Evolutionary conservation across 192 early-diverging fungal genomes (phyloP), one percentile per base, ranked within the genome.

Genomic region (Allomyces macrogynus): DNA sequence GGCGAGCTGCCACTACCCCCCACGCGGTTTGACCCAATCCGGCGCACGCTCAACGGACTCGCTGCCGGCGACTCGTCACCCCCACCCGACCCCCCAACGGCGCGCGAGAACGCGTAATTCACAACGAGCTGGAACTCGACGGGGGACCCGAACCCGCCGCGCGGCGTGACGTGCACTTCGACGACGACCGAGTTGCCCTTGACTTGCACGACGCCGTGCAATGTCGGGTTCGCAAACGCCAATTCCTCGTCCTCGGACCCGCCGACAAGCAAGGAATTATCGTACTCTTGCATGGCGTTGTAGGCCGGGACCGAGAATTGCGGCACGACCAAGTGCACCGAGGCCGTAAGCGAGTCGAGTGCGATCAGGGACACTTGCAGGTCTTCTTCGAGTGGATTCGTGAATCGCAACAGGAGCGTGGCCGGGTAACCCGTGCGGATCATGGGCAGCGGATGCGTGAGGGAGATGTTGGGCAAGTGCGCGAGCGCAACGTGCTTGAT

Each of bases 201-300:
- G 49, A 57, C 49, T n/a, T 14, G 16, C 16, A 57, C 49, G 16
- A 57, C 49, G 8, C 49, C 49, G 49, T 57, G 49, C 32, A 40
- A 8, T 40, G 32, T 40, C 32, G 32, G 32, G 3, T 14, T 14
- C 0, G 49, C 49, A 14, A 57, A 20, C 16, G 16, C 49, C 49
- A n/a, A n/a, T 57, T 57, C 49, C 49, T 20, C 20, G 49, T 57
- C 49, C 49, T 57, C 49, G 49, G 12, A 14, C 49, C 49, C 49
- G 49, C 49, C 49, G 20, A 57, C 12, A 2, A 14, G 16, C 16
- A 14, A 20, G 49, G 49, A 20, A 23, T 84, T 84, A 24, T 89
- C 89, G 60, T 89, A 89, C 67, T 89, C 89, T 79, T 84, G 87
- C 27, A 86, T 79, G 68, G 87, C 90, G 60, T 87, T 84, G 65